Evolutionary conservation across 2,329 filamentous ascomycete genomes (phyloP).

Genomic region (Paraphoma sp.): DNA sequence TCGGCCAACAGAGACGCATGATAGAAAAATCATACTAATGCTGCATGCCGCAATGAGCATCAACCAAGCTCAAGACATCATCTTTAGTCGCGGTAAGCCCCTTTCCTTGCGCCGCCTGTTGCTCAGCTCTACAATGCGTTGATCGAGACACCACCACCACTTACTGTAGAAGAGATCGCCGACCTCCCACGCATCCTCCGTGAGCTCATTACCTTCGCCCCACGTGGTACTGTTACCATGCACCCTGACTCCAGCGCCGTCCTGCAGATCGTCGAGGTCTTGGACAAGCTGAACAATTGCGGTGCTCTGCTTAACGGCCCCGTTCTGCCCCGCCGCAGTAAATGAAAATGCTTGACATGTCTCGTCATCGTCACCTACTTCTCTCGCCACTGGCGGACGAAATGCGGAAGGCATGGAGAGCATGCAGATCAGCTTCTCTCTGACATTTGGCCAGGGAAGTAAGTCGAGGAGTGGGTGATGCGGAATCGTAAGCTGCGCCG

Average conservation of each 20-base stretch:
- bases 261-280: conserved; percentile 62
- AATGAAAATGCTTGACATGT: neutral
- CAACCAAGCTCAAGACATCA: neutral
- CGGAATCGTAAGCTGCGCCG: conserved; percentile 56
- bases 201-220: conserved; percentile 58
- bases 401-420: conserved; percentile 57
- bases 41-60: neutral
- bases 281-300: conserved; percentile 61
- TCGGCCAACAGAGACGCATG: too few species aligned
- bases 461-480: conserved; percentile 66
- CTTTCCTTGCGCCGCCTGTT: conserved; percentile 59
- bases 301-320: conserved; percentile 34
- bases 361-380: conserved; percentile 40
- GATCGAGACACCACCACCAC: conserved; percentile 68
- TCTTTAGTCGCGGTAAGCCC: conserved; percentile 44
- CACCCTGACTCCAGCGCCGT: conserved; percentile 51
- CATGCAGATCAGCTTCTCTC: conserved; percentile 55
- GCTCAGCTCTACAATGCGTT: conserved; percentile 59
- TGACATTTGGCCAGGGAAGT: conserved; percentile 62
- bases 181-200: conserved; percentile 62
- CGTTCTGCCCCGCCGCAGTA: neutral
- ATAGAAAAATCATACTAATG: too few species aligned
- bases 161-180: conserved; percentile 64
- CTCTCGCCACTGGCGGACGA: conserved; percentile 55
- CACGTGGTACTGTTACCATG: conserved; percentile 47